These are phyloP conservation scores for Cryptosporidium parvum DNA, from an alignment of 169 alveolate genomes.

Conservation along the genomic window DNA sequence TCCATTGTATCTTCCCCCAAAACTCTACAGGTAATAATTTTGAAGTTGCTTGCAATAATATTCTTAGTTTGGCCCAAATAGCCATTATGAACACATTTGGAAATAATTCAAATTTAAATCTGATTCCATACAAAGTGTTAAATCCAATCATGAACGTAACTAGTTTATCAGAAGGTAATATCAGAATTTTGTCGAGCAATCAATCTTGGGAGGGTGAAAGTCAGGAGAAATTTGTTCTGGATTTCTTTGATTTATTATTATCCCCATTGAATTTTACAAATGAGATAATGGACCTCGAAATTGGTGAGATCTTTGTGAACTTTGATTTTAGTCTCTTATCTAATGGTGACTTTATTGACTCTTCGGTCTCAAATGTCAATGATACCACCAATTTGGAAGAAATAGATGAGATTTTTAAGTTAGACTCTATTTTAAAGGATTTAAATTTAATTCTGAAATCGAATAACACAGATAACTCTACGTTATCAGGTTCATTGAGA, in stretches of 20 bases:
- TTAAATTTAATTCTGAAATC: neutral
- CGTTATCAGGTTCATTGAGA: neutral
- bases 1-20: slow-evolving; percentile 1
- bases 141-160: neutral
- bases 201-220: neutral
- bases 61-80: neutral
- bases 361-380: neutral
- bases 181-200: neutral
- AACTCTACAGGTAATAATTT: neutral
- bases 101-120: neutral
- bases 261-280: neutral
- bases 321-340: neutral
- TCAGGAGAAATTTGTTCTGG: neutral
- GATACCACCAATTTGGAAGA: neutral
- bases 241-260: slow-evolving; percentile 1
- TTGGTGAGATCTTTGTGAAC: slow-evolving; percentile 18
- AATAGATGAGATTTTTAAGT: neutral
- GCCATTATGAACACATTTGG: neutral
- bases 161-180: neutral
- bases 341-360: neutral
- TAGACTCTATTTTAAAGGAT: neutral
- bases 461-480: neutral
- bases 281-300: neutral
- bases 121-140: neutral
- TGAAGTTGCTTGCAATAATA: neutral